Base-by-base conservation (phyloP, 225 moss, liverwort and hornwort species). In the Straminergon stramineum region DNA sequence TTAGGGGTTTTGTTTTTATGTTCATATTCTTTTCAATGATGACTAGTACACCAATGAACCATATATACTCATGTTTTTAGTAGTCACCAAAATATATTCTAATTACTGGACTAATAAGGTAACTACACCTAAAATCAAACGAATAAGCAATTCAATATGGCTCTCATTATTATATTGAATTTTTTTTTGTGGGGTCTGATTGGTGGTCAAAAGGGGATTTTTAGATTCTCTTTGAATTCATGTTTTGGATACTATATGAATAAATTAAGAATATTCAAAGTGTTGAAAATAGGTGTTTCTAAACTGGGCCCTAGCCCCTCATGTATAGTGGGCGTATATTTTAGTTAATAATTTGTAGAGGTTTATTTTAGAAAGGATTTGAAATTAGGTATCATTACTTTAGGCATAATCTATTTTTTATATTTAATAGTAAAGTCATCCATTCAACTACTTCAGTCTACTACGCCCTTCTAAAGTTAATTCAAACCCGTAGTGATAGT, bases 401-500 rank as follows among this genome's bases (percentile, higher is more conserved):
- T 6, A 13, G 2, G 1, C 22, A 4, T 1, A 68, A 13, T n/a
- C 12, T 13, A 22, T n/a, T 69, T 37, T 69, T 13, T 68, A 13
- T 2, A 68, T 0, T n/a, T n/a, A 68, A 68, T 1, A 11, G 4
- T 1, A 0, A 68, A 68, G 10, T 22, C 22, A n/a, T n/a, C 22
- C 4, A 68, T 68, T 1, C 6, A 1, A 11, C 7, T 2, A 13
- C 2, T 4, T 12, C 8, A 12, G 14, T 39, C 1, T 14, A 8
- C 1, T 0, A 3, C 2, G 5, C 6, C 20, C 4, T 37, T 68
- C 0, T 1, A 4, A 39, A 1, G 71, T 24, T 41, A 11, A 37
- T 68, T 68, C 0, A 10, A 0, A 11, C 9, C 10, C 1, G 2
- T 15, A 41, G 26, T 39, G 15, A 43, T 27, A 73, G 9, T 26